Conservation (phyloP, 352 stramenopile genomes). For the Pythium monospermum region DNA sequence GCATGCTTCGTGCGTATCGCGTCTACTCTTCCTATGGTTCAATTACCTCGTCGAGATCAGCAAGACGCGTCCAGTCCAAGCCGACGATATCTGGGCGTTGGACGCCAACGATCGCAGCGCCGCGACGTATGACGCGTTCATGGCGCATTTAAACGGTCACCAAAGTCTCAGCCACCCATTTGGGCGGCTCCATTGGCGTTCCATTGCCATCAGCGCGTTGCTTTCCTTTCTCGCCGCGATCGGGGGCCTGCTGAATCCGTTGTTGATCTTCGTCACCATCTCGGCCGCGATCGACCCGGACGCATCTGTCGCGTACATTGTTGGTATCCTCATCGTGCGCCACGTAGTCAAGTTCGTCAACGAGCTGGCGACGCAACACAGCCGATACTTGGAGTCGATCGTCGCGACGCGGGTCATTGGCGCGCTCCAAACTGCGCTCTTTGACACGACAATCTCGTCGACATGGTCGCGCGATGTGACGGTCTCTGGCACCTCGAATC, state of each 20-base stretch:
- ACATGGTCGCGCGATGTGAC: conserved; percentile 2
- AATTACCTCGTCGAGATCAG: conserved; percentile 5
- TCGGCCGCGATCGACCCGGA: background rate
- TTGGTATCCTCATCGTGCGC: background rate
- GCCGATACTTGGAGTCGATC: background rate
- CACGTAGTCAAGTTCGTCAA: background rate
- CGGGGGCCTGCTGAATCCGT: background rate
- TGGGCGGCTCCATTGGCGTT: conserved; percentile 5
- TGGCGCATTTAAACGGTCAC: background rate
- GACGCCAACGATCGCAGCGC: conserved; percentile 10
- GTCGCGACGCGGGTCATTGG: background rate
- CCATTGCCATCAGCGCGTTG: conserved; percentile 3
- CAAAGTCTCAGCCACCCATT: background rate
- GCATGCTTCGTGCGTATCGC: background rate
- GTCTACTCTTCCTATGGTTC: conserved; percentile 17
- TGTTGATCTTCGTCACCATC: conserved; percentile 11
- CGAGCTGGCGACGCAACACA: background rate
- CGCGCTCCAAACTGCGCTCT: conserved; percentile 11
- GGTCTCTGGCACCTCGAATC: conserved; percentile 4
- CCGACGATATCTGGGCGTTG: conserved; percentile 7
- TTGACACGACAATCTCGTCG: conserved; percentile 5
- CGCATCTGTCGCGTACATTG: background rate
- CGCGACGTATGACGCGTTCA: conserved; percentile 7
- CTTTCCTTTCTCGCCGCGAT: conserved; percentile 5
- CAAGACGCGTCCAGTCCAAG: background rate